Base-by-base conservation (phyloP, 2,329 filamentous ascomycete species). In the Emmonsiellopsis sp. region DNA sequence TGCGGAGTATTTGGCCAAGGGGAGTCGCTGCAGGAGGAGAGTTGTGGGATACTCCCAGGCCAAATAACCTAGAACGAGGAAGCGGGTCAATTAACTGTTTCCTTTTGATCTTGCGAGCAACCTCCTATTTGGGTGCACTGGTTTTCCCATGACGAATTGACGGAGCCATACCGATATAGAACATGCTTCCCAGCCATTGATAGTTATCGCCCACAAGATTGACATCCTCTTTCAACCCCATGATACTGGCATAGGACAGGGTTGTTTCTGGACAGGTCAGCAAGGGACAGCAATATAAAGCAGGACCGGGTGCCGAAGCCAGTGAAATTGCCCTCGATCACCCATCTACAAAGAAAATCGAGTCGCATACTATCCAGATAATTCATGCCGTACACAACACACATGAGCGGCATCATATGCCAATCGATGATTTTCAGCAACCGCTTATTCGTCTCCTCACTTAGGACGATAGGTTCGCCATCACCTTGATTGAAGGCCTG, bases 21-120 rank as follows among this genome's bases (percentile, higher is more conserved):
- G 84, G 1, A 86, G 67, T 1, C 77, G 72, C 65, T 86, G 84
- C 10, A 87, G 73, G 31, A 87, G 73, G 10, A 80, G 76, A 61
- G 78, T 84, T 1, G 83, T 85, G 0, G 83, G 83, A 65, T 83
- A 86, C 63, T 86, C 83, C 77, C 77, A 85, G 2, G 76, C 79
- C 13, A 76, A 63, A 56, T 76, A 76, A 1, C 73, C 73, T 73
- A 20, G 55, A 32, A 5, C 9, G 9, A 37, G 35, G 35, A 37
- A 9, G 13, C 2, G 35, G 35, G 20, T 20, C 35, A 13, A 37
- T 37, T 13, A 37, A 5, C 5, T 13, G 2, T 13, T 37, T 37
- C 13, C 35, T 37, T 37, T 37, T 20, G 20, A 20, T 20, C 20
- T 3, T 20, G 20, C 20, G 2, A 2, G 20, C 3, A 3, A 20